These are phyloP conservation scores for Phytophthora pisi DNA, from an alignment of 352 stramenopile species.

Conservation along the genomic window DNA sequence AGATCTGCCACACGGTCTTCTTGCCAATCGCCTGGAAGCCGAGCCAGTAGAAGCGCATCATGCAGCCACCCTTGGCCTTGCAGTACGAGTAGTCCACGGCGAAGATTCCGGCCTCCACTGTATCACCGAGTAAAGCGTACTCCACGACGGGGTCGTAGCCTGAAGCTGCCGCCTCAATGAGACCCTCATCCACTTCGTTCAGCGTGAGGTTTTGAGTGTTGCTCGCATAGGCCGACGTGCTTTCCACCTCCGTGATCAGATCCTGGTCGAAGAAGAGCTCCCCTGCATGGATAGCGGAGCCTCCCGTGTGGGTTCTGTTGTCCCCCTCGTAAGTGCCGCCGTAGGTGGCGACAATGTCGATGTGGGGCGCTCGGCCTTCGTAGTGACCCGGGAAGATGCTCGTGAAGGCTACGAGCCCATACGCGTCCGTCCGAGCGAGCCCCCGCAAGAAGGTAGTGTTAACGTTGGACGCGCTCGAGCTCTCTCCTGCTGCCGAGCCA, in stretches of 20 bases:
- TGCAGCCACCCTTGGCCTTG: neutral
- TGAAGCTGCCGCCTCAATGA: neutral
- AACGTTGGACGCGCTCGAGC: neutral
- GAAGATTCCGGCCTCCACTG: conserved; percentile 20
- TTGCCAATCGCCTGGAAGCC: conserved; percentile 20
- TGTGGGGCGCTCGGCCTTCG: neutral
- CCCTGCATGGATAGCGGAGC: neutral
- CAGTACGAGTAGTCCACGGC: conserved; percentile 21
- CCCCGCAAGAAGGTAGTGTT: neutral
- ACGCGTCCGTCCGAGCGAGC: neutral
- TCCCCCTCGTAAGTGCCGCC: neutral
- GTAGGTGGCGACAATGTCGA: neutral
- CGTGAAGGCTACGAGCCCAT: neutral
- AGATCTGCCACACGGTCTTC: conserved; percentile 21
- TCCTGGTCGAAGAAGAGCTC: neutral
- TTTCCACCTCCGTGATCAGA: neutral
- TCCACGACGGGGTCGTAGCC: neutral
- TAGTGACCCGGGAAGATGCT: neutral
- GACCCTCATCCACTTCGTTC: neutral
- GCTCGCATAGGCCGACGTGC: neutral
- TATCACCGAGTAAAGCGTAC: neutral
- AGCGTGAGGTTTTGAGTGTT: neutral
- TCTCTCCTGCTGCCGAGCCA: neutral
- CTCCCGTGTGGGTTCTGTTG: neutral
- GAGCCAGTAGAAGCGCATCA: conserved; percentile 34